Evolutionary conservation across 495 filamentous ascomycete genomes (phyloP).

Genomic region (Glonium stellatum): DNA sequence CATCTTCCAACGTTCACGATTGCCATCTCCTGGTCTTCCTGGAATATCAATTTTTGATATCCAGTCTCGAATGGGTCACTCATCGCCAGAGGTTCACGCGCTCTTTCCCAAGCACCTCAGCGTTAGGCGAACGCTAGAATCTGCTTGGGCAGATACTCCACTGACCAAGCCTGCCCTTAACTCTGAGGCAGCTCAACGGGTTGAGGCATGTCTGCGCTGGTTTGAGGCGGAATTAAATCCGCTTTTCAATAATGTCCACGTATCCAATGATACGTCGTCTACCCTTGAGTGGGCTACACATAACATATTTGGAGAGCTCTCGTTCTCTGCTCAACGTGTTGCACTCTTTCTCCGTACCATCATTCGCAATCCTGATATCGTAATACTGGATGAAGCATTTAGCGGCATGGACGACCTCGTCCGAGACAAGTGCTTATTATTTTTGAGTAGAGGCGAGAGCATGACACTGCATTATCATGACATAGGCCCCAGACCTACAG

Average conservation of each 20-base stretch:
- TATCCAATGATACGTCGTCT: neutral
- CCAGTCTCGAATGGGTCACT: slow-evolving; percentile 82
- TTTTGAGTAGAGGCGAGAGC: slow-evolving; percentile 46
- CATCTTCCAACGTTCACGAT: slow-evolving; percentile 72
- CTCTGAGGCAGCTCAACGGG: slow-evolving; percentile 44
- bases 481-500: slow-evolving; percentile 31
- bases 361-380: slow-evolving; percentile 73
- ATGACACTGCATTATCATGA: slow-evolving; percentile 19
- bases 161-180: slow-evolving; percentile 58
- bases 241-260: neutral
- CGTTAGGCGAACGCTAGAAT: slow-evolving; percentile 67
- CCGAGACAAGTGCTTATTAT: slow-evolving; percentile 75
- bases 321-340: slow-evolving; percentile 73
- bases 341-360: slow-evolving; percentile 79
- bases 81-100: slow-evolving; percentile 85
- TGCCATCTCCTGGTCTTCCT: slow-evolving; percentile 62
- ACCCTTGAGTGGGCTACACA: slow-evolving; percentile 60
- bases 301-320: slow-evolving; percentile 63
- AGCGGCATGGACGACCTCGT: slow-evolving; percentile 78
- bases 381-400: slow-evolving; percentile 90
- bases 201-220: slow-evolving; percentile 62
- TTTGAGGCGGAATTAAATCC: slow-evolving; percentile 71
- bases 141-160: slow-evolving; percentile 86
- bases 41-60: slow-evolving; percentile 89
- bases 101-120: slow-evolving; percentile 80